A percentile compares a stretch with the other conserved stretches of the same genome.
Evolutionary conservation across 257 asterid genomes (phyloP).

Genomic region (Nicotiana noctiflora): DNA sequence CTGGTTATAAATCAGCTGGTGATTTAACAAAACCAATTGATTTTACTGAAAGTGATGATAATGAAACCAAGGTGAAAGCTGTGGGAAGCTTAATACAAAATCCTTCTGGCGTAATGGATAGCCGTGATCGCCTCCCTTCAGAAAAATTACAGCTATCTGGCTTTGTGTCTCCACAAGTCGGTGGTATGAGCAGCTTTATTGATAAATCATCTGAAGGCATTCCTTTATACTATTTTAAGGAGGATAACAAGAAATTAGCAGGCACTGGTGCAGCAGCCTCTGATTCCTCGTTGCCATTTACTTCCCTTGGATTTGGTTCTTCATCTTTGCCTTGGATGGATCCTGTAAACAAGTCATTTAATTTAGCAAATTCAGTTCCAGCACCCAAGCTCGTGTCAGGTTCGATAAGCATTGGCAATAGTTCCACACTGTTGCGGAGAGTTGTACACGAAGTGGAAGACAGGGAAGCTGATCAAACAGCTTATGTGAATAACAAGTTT

Average conservation of each 20-base stretch:
- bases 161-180: constrained; percentile 87
- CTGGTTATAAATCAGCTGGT: constrained; percentile 29
- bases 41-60: constrained; percentile 34
- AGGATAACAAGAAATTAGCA: constrained; percentile 51
- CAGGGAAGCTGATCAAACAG: constrained; percentile 66
- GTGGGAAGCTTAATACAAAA: constrained; percentile 46
- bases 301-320: constrained; percentile 71
- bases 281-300: constrained; percentile 57
- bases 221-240: constrained; percentile 85
- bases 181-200: constrained; percentile 81
- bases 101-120: constrained; percentile 38
- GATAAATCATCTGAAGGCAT: constrained; percentile 90
- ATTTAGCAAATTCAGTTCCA: constrained; percentile 70
- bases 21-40: constrained; percentile 29
- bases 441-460: constrained; percentile 98
- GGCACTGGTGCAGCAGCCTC: constrained; percentile 45
- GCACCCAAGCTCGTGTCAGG: constrained; percentile 78
- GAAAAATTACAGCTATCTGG: constrained; percentile 92
- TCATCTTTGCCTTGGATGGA: constrained; percentile 95
- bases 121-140: constrained; percentile 51
- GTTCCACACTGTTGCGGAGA: constrained; percentile 72
- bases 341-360: constrained; percentile 71
- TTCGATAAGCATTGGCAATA: constrained; percentile 65
- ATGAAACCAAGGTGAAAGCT: constrained; percentile 44
- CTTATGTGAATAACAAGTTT: constrained; percentile 46